Base-by-base conservation (phyloP, 768 basidiomycete species). In the Hortiboletus campestris region DNA sequence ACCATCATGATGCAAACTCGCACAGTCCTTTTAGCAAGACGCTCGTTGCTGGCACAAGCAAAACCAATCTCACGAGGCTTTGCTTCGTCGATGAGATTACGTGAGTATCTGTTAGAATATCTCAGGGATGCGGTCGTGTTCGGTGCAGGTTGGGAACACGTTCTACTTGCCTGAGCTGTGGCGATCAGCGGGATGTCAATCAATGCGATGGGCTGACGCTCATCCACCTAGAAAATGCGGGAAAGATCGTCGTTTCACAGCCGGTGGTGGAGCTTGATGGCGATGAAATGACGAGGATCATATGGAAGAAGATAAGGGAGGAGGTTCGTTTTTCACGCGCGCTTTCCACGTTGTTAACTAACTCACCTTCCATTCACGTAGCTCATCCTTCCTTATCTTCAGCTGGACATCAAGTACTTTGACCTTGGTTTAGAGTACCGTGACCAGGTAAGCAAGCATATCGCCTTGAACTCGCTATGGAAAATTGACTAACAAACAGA, bases 211-310 rank as follows among this genome's bases (percentile, higher is more conserved):
- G 17, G 42, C 55, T 65, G 40, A 61, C 46, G 13, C 25, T 12
- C 16, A 10, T 47, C 28, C 29, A 29, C 42, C 25, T 49, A 72
- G 72, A 67, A 55, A 66, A 66, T 45, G 48, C 57, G 16, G 51
- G 63, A 25, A 90, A 88, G 71, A 95, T 97, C 66, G 80, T 79
- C 29, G 94, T 94, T 47, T 76, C 82, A 67, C 94, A 94, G 67
- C 94, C 94, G 7, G 83, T 97, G 44, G 94, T 97, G 46, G 94
- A 97, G 76, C 83, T 98, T 49, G 94, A 98, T 71, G 94, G 94
- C 45, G 95, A 97, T 74, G 96, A 99, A 76, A 98, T 98, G 96
- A 99, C 96, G 34, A 81, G 96, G 63, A 97, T 99, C 67, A 99
- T 98, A 71, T 98, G 92, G 94, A 94, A 94, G 84, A 94, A 94